phyloP scores from a whole-genome alignment of 2,329 filamentous ascomycete species.

The Cladorrhinum sp. region DNA sequence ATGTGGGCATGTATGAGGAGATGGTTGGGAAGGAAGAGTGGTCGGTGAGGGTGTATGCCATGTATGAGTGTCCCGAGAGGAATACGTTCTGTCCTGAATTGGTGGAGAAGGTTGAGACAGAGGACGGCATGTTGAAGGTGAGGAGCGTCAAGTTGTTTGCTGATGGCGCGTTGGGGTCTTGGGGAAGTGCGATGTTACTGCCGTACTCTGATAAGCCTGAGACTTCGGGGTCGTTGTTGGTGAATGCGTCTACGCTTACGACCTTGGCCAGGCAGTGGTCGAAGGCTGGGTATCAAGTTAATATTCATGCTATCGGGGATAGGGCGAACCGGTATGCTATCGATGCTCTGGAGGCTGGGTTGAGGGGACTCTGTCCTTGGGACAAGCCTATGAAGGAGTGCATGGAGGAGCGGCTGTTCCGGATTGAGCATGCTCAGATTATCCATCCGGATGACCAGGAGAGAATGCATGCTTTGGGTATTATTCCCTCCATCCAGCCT shows the following conservation, averaged over 20 bases:
- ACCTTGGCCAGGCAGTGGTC: constrained; percentile 57
- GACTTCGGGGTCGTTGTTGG: constrained; percentile 61
- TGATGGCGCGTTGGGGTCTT: constrained; percentile 69
- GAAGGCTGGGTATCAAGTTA: constrained; percentile 61
- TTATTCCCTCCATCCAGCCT: constrained; percentile 68
- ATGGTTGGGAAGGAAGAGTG: constrained; percentile 46
- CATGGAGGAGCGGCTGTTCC: constrained; percentile 55
- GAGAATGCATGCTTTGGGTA: constrained; percentile 55
- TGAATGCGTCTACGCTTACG: constrained; percentile 59
- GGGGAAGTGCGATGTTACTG: constrained; percentile 69
- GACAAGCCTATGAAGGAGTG: constrained; percentile 32
- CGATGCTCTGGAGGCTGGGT: constrained; percentile 57
- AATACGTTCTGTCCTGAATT: constrained; percentile 61
- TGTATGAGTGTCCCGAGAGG: constrained; percentile 62
- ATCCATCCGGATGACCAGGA: constrained; percentile 63
- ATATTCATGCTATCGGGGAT: constrained; percentile 71
- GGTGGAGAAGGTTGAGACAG: constrained; percentile 41
- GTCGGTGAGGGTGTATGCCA: constrained; percentile 63
- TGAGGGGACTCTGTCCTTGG: constrained; percentile 51
- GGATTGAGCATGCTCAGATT: constrained; percentile 70
- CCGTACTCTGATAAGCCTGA: constrained; percentile 63
- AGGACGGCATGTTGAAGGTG: constrained; percentile 52
- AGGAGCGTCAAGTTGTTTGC: constrained; percentile 67
- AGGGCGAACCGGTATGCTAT: constrained; percentile 63
- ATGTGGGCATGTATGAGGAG: constrained; percentile 52